Evolutionary conservation across 164 flowering plant genomes (phyloP), one percentile per base, ranked within the genome.

Genomic region (Stephania cephalantha): DNA sequence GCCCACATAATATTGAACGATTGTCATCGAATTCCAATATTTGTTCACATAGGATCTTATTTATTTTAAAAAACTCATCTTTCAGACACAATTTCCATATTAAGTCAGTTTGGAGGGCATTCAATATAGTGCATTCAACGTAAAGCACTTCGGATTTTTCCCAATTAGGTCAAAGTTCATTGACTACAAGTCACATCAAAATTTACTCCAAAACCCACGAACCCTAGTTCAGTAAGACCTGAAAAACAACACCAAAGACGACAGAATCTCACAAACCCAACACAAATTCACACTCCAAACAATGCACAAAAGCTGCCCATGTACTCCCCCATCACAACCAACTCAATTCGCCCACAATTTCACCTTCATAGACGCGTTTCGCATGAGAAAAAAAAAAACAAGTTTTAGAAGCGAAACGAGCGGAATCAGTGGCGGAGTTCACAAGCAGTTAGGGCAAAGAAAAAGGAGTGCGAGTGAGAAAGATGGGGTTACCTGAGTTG

Each of bases 401-500:
- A 18, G 20, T 18, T 63, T 18, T 63, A 5, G 7, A 18, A 63
- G 66, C 25, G 7, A 18, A 9, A 50, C 55, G 13, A 50, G 15
- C 15, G 15, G 3, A 10, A 50, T 50, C 55, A 10, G 55, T 8
- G 15, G 55, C 11, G 11, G 4, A 50, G 3, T 15, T 11, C 9
- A 2, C 12, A 11, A 10, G 55, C 15, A 50, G 55, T 50, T 50
- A 50, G 55, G 55, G 55, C 55, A 50, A 9, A 50, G 55, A 15
- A 50, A 50, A 50, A 50, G 55, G 11, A 50, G 55, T 50, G 55
- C 55, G 55, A 50, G 55, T 35, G 61, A 11, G 48, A 17, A 52
- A 63, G 70, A 69, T 25, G 45, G 5, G 71, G 64, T 15, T 75
- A 93, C 98, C 98, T 88, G 78, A 95, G 97, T 78, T 95, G 99